These are phyloP conservation scores for Peribolospora kevripleyi DNA, from an alignment of 768 basidiomycete species.

Conservation along the genomic window DNA sequence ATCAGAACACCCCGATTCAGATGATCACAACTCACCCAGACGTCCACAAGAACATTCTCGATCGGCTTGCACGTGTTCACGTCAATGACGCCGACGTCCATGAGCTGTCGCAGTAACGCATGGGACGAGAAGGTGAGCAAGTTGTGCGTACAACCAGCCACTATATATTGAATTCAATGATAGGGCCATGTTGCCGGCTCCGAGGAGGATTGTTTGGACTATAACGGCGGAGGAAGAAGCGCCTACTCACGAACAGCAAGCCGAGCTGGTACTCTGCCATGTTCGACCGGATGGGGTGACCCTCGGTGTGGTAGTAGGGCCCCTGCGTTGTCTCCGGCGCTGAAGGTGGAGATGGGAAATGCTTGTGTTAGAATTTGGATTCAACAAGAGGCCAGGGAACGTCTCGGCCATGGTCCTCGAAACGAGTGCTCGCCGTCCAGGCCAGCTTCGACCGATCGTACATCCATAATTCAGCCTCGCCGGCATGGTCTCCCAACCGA, in stretches of 20 bases:
- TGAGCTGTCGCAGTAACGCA: conserved; percentile 6
- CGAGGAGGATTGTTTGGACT: neutral
- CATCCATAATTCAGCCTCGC: no score
- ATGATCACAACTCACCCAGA: conserved; percentile 10
- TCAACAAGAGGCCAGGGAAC: no score
- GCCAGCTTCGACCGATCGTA: no score
- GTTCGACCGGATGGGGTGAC: conserved; percentile 18
- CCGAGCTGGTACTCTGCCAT: conserved; percentile 19
- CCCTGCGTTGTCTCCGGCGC: conserved; percentile 9
- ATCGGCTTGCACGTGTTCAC: conserved; percentile 18
- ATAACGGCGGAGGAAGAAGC: neutral
- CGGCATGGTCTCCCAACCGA: no score
- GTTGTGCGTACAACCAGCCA: neutral
- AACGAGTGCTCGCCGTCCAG: no score
- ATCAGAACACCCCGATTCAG: neutral
- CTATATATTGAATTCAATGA: no score
- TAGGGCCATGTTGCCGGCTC: no score
- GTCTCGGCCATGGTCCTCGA: no score
- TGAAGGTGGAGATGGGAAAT: neutral
- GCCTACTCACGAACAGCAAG: conserved; percentile 12
- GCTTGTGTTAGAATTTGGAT: no score
- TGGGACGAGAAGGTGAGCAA: neutral
- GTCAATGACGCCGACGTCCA: conserved; percentile 19
- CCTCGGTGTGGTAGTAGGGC: conserved; percentile 16
- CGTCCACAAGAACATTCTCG: conserved; percentile 15